A percentile compares a stretch with the other conserved stretches of the same genome.
Evolutionary conservation across 2,329 filamentous ascomycete genomes (phyloP).

Genomic region (Bipolaris sorokiniana): DNA sequence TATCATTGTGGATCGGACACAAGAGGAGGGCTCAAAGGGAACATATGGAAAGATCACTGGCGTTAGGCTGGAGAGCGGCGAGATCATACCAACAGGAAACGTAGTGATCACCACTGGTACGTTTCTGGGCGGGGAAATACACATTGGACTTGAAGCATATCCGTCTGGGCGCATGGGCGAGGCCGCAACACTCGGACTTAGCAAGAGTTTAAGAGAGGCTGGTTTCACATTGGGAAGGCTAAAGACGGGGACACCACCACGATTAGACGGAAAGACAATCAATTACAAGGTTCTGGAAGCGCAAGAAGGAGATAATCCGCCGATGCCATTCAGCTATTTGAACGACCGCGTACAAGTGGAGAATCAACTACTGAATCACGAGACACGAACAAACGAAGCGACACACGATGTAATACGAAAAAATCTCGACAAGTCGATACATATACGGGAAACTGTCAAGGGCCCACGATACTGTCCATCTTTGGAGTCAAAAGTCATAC

Average conservation of each 20-base stretch:
- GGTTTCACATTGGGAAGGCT: slow-evolving; percentile 88
- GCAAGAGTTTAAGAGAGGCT: slow-evolving; percentile 85
- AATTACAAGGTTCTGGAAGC: slow-evolving; percentile 73
- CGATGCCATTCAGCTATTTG: slow-evolving; percentile 88
- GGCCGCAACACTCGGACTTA: slow-evolving; percentile 88
- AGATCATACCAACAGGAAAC: slow-evolving; percentile 77
- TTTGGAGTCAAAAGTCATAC: slow-evolving; percentile 89
- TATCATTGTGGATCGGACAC: slow-evolving; percentile 74
- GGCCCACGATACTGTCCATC: slow-evolving; percentile 96
- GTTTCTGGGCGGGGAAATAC: slow-evolving; percentile 93
- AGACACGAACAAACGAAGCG: slow-evolving; percentile 82
- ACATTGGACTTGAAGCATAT: slow-evolving; percentile 84
- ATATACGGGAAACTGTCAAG: slow-evolving; percentile 93
- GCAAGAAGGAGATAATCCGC: slow-evolving; percentile 83
- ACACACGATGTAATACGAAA: slow-evolving; percentile 83
- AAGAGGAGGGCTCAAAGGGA: slow-evolving; percentile 52
- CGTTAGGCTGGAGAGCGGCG: slow-evolving; percentile 84
- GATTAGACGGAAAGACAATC: slow-evolving; percentile 81
- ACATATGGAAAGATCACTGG: slow-evolving; percentile 78
- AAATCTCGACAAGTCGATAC: slow-evolving; percentile 94
- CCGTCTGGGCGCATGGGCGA: slow-evolving; percentile 93
- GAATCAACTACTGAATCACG: slow-evolving; percentile 83
- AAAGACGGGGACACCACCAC: slow-evolving; percentile 94
- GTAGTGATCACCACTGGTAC: slow-evolving; percentile 97
- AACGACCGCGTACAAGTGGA: slow-evolving; percentile 78